Base-by-base conservation (phyloP, 768 basidiomycete species). In the Hydnomerulius pinastri region DNA sequence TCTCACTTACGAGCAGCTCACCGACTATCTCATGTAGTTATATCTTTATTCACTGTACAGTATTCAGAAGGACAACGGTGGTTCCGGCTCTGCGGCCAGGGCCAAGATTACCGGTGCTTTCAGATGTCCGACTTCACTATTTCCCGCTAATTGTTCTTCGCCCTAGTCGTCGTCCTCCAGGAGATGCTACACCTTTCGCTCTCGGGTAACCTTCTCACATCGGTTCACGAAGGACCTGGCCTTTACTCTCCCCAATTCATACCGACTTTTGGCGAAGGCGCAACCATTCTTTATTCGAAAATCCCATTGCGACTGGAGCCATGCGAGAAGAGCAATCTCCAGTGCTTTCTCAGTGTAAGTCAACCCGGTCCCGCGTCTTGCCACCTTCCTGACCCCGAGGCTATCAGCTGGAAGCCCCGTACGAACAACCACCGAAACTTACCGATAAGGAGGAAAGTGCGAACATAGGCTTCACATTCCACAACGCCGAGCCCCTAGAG, bases 131-230 rank as follows among this genome's bases (percentile, higher is more conserved):
- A 6, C 23, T 27, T 18, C 17, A 8, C 5, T 4, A 33, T 43
- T 6, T 6, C 17, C 18, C 43, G 15, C 2, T 42, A 37, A 43
- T 40, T n/a, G 11, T 11, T 32, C 12, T 15, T 24, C 21, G 10
- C 23, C 17, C 15, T 25, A 60, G 58, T 41, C 27, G 43, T 60
- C 36, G 56, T 44, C 9, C 41, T 51, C 32, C 58, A 60, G 44
- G 58, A 60, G 45, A 60, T 60, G 58, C 43, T 57, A 18, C 55
- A 57, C 35, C 46, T 57, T 17, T 33, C 56, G 9, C 51, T 60
- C 15, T 48, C 52, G 1, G 56, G 56, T 11, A 60, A 60, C 41
- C 36, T 60, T n/a, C 24, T 54, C 12, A 38, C 45, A 5, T 23
- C 58, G 17, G 25, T 60, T 10, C 49, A 41, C n/a, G 40, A 39